Conservation (phyloP, 306 rosid species). For the Malus sieversii region DNA sequence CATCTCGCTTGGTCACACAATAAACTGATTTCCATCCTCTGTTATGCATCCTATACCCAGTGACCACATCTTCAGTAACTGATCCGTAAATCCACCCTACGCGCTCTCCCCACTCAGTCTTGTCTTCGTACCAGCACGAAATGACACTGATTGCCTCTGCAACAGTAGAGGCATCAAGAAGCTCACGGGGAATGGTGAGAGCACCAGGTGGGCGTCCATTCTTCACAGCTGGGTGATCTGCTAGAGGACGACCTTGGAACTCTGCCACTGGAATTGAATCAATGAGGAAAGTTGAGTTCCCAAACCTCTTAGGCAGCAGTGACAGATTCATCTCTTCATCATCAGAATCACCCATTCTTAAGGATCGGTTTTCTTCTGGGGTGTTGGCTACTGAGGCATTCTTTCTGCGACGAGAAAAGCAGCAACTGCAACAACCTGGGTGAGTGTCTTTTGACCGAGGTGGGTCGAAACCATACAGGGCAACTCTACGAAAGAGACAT, state of each 20-base stretch:
- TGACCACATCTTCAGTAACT: conserved; percentile 95
- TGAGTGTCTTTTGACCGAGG: conserved; percentile 77
- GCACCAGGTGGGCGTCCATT: conserved; percentile 92
- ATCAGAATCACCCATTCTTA: conserved; percentile 81
- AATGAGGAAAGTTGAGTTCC: conserved; percentile 80
- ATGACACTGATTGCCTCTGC: conserved; percentile 96
- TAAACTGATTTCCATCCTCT: conserved; percentile 96
- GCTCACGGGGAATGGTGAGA: conserved; percentile 71
- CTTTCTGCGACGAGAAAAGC: conserved; percentile 52
- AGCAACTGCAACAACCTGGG: conserved; percentile 60
- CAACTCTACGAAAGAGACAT: conserved; percentile 81
- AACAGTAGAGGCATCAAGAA: conserved; percentile 87
- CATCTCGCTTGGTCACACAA: conserved; percentile 93
- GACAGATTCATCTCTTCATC: conserved; percentile 88
- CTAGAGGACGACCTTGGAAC: conserved; percentile 97
- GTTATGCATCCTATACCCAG: conserved; percentile 95
- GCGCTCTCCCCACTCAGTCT: conserved; percentile 94
- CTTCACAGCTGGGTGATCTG: conserved; percentile 95
- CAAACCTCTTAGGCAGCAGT: conserved; percentile 73
- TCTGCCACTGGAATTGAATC: conserved; percentile 95
- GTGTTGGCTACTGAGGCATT: conserved; percentile 42
- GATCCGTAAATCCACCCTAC: conserved; percentile 99
- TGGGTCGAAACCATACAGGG: conserved; percentile 91
- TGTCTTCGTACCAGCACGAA: conserved; percentile 97
- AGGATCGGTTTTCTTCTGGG: conserved; percentile 66